These are phyloP conservation scores for Aspergillus steynii DNA, from an alignment of 495 filamentous ascomycete species.

Conservation along the genomic window DNA sequence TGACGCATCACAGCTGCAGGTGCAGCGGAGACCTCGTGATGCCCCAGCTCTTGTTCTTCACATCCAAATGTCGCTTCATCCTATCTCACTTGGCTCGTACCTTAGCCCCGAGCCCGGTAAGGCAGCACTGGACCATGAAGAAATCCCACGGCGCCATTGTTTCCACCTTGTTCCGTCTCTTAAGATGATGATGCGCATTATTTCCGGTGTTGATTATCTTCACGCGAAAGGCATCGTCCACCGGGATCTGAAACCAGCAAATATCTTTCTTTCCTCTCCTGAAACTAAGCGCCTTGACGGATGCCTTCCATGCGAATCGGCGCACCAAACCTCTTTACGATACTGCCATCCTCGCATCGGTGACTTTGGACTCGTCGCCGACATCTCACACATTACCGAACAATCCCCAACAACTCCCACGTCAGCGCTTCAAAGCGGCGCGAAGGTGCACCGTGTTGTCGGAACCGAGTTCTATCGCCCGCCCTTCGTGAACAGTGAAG, in stretches of 20 bases:
- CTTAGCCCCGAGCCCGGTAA: conserved; percentile 34
- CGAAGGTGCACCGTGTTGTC: conserved; percentile 37
- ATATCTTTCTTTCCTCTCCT: conserved; percentile 57
- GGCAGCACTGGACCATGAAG: conserved; percentile 3
- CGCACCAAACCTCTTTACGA: conserved; percentile 20
- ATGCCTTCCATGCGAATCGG: conserved; percentile 36
- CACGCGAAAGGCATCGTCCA: conserved; percentile 63
- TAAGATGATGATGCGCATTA: conserved; percentile 43
- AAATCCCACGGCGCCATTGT: conserved; percentile 42
- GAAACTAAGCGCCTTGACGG: conserved; percentile 26
- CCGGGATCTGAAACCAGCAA: conserved; percentile 72
- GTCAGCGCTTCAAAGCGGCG: conserved; percentile 18
- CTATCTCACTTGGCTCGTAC: conserved; percentile 48
- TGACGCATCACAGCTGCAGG: conserved; percentile 38
- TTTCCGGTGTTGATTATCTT: conserved; percentile 58
- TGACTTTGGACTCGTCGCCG: conserved; percentile 56
- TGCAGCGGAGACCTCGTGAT: conserved; percentile 29
- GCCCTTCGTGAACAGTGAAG: conserved; percentile 17
- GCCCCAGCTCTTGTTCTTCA: conserved; percentile 48
- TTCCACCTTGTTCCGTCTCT: conserved; percentile 49
- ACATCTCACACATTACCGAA: conserved; percentile 47
- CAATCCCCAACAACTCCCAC: conserved; percentile 14
- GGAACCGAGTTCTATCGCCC: conserved; percentile 52
- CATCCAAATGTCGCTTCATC: conserved; percentile 58
- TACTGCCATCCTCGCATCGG: conserved; percentile 54